These are phyloP conservation scores for Sugiyamaella floridensis DNA, from an alignment of 805 yeast genomes.

Conservation along the genomic window DNA sequence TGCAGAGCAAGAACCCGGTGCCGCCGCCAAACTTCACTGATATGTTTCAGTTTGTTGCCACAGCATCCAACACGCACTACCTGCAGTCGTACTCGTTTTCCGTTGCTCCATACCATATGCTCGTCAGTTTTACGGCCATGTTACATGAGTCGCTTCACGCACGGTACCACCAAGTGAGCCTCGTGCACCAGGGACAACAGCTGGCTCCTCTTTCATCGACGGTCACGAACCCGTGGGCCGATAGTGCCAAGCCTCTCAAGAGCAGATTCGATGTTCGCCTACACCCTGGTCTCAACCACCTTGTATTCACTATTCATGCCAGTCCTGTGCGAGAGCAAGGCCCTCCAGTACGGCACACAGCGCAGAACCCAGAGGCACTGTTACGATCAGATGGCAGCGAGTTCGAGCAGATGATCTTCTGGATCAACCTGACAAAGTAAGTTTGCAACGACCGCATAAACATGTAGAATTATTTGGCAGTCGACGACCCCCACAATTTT, in stretches of 20 bases:
- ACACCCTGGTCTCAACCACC: constrained; percentile 31
- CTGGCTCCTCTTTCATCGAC: constrained; percentile 22
- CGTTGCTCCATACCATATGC: constrained; percentile 43
- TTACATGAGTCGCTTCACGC: constrained; percentile 37
- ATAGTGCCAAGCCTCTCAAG: constrained; percentile 16
- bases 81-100: constrained; percentile 38
- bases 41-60: constrained; percentile 34
- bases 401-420: neutral
- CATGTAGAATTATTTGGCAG: no score
- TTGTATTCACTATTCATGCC: constrained; percentile 15
- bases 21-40: constrained; percentile 25
- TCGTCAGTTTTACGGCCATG: constrained; percentile 39
- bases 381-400: constrained; percentile 1
- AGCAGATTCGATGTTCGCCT: constrained; percentile 29
- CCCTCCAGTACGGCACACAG: constrained; percentile 5
- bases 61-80: constrained; percentile 32
- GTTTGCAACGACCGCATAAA: no score
- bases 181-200: constrained; percentile 28
- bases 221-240: constrained; percentile 19
- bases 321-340: constrained; percentile 6
- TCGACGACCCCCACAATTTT: no score
- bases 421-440: neutral
- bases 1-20: constrained; percentile 22
- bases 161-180: constrained; percentile 26
- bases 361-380: neutral